phyloP scores from a whole-genome alignment of 768 basidiomycete species.

The Boletus sp. region DNA sequence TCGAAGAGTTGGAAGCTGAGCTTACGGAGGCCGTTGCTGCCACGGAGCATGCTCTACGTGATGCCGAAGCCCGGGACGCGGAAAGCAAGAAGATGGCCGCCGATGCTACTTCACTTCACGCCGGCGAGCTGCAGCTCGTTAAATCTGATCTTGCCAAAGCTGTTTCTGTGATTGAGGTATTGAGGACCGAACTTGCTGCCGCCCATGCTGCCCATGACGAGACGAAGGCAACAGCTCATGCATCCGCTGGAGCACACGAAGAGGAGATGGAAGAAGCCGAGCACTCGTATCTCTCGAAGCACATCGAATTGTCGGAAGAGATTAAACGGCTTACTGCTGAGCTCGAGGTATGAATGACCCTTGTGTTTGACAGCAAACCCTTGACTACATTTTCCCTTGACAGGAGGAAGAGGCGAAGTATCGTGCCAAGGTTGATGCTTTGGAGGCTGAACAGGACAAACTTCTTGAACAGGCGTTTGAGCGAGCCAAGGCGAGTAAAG shows the following conservation, averaged over 20 bases:
- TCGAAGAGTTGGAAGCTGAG: conserved; percentile 55
- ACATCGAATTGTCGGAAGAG: conserved; percentile 53
- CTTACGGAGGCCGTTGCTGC: conserved; percentile 47
- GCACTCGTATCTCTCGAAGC: conserved; percentile 44
- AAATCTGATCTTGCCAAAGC: conserved; percentile 45
- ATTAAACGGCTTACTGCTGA: conserved; percentile 56
- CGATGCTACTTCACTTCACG: conserved; percentile 43
- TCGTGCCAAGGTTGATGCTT: conserved; percentile 58
- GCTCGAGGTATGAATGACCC: conserved; percentile 53
- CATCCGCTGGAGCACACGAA: conserved; percentile 47
- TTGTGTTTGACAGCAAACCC: not conserved
- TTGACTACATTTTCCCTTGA: not conserved
- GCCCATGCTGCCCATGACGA: conserved; percentile 49
- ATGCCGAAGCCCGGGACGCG: conserved; percentile 46
- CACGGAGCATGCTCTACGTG: conserved; percentile 47
- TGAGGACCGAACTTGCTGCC: conserved; percentile 47
- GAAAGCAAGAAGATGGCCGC: conserved; percentile 41
- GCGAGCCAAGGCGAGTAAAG: conserved; percentile 63
- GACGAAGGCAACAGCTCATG: conserved; percentile 42
- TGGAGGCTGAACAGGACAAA: conserved; percentile 62
- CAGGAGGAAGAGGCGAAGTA: conserved; percentile 74
- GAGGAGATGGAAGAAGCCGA: conserved; percentile 53
- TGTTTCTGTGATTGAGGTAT: conserved; percentile 41
- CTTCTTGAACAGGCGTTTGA: conserved; percentile 71
- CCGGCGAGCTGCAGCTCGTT: conserved; percentile 44